phyloP scores from a whole-genome alignment of 179 eudicot species.

The Heliamphora pulchella region DNA sequence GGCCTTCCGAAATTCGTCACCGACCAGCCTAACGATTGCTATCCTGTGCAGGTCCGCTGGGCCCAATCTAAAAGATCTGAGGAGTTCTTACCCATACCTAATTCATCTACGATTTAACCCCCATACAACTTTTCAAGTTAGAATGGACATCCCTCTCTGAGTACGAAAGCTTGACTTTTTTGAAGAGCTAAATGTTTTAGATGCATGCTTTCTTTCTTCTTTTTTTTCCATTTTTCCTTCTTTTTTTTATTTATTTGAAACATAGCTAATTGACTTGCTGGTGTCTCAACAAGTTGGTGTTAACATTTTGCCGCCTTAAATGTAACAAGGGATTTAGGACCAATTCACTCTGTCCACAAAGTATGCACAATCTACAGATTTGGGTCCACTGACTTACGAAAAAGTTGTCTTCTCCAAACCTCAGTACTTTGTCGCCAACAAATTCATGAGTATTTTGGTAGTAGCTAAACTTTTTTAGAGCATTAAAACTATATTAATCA shows the following conservation, averaged over 20 bases:
- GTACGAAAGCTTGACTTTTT: neutral
- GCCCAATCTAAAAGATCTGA: no score
- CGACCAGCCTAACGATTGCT: no score
- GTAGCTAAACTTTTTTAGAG: neutral
- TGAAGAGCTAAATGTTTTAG: neutral
- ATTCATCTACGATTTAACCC: neutral
- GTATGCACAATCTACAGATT: neutral
- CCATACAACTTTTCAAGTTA: no score
- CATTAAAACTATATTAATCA: neutral
- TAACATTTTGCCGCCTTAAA: neutral
- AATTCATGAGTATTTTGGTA: neutral
- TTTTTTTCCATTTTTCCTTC: no score
- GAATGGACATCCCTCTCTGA: neutral
- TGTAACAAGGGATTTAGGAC: neutral
- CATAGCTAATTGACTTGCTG: neutral
- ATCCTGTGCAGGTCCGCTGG: no score
- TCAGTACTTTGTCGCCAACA: neutral
- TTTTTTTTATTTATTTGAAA: neutral
- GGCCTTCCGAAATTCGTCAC: no score
- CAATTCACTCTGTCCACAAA: neutral
- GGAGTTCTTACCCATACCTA: no score
- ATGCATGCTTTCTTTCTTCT: no score
- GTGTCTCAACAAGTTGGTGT: neutral
- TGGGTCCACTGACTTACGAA: neutral
- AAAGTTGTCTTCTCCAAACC: neutral